Conservation (phyloP, 1,284 basidiomycete species). For the Xanthoconium separans region DNA sequence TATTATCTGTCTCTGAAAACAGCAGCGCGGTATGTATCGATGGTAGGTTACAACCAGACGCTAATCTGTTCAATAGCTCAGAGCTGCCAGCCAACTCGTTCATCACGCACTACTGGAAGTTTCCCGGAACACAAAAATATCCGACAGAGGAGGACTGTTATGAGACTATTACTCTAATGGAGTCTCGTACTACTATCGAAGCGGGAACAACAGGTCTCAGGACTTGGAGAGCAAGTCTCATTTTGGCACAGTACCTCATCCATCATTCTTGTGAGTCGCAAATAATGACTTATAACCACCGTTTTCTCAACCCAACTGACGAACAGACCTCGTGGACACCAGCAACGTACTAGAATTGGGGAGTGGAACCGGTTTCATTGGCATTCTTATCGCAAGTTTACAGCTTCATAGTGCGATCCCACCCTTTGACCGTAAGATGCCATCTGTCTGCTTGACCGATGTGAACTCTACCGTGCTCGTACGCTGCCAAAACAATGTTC, state of each 20-base stretch:
- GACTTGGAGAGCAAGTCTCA: constrained; percentile 73
- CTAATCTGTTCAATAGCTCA: constrained; percentile 18
- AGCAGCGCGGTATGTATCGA: constrained; percentile 17
- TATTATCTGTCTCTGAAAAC: constrained; percentile 51
- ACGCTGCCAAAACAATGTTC: constrained; percentile 57
- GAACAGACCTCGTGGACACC: constrained; percentile 47
- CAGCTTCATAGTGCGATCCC: constrained; percentile 37
- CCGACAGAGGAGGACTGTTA: constrained; percentile 19
- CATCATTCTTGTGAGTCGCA: constrained; percentile 45
- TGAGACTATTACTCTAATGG: constrained; percentile 56
- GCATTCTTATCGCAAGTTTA: constrained; percentile 55
- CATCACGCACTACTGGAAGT: constrained; percentile 62
- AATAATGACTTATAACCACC: neutral
- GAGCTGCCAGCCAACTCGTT: constrained; percentile 51
- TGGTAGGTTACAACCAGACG: constrained; percentile 24
- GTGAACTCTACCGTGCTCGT: constrained; percentile 61
- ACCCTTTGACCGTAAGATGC: constrained; percentile 2
- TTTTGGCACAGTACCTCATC: constrained; percentile 64
- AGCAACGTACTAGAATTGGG: constrained; percentile 68
- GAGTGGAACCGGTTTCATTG: constrained; percentile 71
- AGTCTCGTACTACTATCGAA: constrained; percentile 71
- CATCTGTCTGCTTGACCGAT: constrained; percentile 60
- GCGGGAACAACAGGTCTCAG: constrained; percentile 73
- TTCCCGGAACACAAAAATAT: constrained; percentile 1
- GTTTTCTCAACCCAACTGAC: neutral